A percentile compares a stretch with the other conserved stretches of the same genome.
phyloP scores from a whole-genome alignment of 2,329 filamentous ascomycete genomes.

The Phyllosticta citribraziliensis region DNA sequence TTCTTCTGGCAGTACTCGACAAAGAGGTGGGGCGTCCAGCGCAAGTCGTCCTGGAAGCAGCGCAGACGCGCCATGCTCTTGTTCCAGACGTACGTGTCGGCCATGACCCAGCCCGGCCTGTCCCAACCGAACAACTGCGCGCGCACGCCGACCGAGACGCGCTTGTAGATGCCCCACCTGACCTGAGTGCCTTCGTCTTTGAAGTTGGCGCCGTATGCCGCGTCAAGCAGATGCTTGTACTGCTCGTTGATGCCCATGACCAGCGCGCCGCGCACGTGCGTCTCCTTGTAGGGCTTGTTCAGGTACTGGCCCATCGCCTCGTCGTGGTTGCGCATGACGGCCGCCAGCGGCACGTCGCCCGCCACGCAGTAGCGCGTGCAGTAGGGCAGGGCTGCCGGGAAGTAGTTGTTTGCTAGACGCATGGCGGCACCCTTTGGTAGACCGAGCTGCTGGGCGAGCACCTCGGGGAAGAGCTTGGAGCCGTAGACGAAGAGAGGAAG shows the following conservation, averaged over 20 bases:
- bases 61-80: not conserved
- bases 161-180: not conserved
- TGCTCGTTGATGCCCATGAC: not conserved
- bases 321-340: not conserved
- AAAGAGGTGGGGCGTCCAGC: not conserved
- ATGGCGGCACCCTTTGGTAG: not conserved
- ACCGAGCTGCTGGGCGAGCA: not conserved
- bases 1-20: not conserved
- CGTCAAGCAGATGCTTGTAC: not conserved
- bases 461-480: not conserved
- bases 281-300: not conserved
- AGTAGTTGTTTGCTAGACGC: not conserved
- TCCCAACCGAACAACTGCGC: not conserved
- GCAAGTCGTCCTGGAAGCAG: not conserved
- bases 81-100: not conserved
- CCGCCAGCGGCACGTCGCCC: not conserved
- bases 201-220: not conserved
- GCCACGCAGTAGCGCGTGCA: not conserved
- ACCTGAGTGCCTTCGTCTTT: not conserved
- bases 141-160: not conserved
- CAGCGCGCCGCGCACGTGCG: not conserved
- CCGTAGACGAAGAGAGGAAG: slow-evolving; percentile 7
- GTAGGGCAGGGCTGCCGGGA: not conserved
- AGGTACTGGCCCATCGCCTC: not conserved
- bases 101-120: not conserved